Base-by-base conservation (phyloP, 129 eudicot species). In the Centella asiatica region DNA sequence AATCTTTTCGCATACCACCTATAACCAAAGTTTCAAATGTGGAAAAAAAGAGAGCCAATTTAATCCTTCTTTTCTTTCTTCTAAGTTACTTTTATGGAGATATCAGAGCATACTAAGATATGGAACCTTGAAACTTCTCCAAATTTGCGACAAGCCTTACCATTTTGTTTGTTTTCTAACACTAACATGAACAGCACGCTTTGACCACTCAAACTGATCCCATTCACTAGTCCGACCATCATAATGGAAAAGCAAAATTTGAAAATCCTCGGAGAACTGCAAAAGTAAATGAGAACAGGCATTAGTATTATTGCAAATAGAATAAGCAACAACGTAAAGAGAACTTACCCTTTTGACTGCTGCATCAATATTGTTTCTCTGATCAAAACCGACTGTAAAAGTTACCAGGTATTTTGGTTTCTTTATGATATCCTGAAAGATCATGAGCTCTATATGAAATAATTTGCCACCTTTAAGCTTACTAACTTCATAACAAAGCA, bases 141-240 rank as follows among this genome's bases (percentile, higher is more conserved):
- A 58, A 20, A 58, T 8, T 14, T 2, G 22, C 18, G 44, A 31
- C 39, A 36, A 69, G 39, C 48, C 58, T 36, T 65, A 74, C 83
- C 83, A 78, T 48, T 78, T 78, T 5, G 83, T 78, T 46, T 78
- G 83, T 54, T 69, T 69, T 60, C 32, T 59, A 24, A 60, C 53
- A 17, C 79, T 78, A 64, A 78, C 70, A 65, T 78, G 83, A 60
- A 78, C 63, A 0, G 76, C 78, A 59, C 62, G 66, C 72, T 69
- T 69, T 60, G 83, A 78, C 83, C 83, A 78, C 27, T 74, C 79
- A 46, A 73, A 78, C 17, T 60, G 69, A 52, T 78, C 79, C 79
- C 79, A 76, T 50, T 76, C 80, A 59, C 64, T 76, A 52, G 80
- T 65, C 24, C 72, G 67, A 20, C 76, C 76, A 54, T 78, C 83